These are phyloP conservation scores for Aristolochia fimbriata DNA, from an alignment of 164 flowering plant species.

Conservation along the genomic window DNA sequence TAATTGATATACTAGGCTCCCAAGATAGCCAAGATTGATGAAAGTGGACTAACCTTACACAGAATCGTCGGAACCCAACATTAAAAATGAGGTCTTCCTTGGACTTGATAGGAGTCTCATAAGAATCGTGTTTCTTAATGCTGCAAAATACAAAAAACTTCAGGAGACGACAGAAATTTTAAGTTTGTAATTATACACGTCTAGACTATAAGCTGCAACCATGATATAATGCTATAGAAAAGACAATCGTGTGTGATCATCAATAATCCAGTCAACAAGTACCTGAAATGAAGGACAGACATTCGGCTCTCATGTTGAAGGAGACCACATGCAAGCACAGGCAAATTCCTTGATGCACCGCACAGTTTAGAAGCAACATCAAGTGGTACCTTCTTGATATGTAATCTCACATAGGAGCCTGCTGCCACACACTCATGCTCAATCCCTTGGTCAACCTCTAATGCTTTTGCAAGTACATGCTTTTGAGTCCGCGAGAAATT, in stretches of 20 bases:
- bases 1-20: neutral
- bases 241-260: too few species aligned
- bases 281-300: conserved; percentile 98
- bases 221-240: too few species aligned
- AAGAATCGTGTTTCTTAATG: conserved; percentile 78
- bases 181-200: neutral
- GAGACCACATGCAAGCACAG: conserved; percentile 72
- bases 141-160: conserved; percentile 26
- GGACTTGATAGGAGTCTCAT: conserved; percentile 66
- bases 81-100: conserved; percentile 80
- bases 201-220: too few species aligned
- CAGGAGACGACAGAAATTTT: neutral
- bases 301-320: conserved; percentile 94
- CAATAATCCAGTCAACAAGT: neutral
- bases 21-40: neutral
- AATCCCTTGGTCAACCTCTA: conserved; percentile 41
- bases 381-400: conserved; percentile 62
- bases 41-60: conserved; percentile 50
- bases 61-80: conserved; percentile 94
- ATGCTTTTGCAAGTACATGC: conserved; percentile 51
- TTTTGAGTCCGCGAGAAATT: too few species aligned
- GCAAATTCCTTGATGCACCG: conserved; percentile 27
- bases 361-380: conserved; percentile 51
- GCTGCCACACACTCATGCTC: conserved; percentile 41
- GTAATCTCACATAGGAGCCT: conserved; percentile 57